These are phyloP conservation scores for Biscutella laevigata DNA, from an alignment of 441 rosid genomes.

Conservation along the genomic window DNA sequence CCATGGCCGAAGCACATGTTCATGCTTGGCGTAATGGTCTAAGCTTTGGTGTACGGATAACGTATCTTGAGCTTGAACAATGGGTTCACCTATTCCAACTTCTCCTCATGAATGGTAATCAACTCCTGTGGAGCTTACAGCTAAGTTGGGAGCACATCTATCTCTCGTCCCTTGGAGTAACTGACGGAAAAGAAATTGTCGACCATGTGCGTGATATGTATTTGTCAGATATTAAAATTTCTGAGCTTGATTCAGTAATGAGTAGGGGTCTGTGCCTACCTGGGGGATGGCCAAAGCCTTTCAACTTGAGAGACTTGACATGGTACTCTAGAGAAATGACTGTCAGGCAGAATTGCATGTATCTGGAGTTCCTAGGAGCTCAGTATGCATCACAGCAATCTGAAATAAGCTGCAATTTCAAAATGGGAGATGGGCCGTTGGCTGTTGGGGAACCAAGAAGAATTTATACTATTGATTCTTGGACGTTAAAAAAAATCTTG, in stretches of 20 bases:
- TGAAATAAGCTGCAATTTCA: conserved; percentile 22
- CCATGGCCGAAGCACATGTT: conserved; percentile 86
- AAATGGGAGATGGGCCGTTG: conserved; percentile 20
- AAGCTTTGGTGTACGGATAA: conserved; percentile 40
- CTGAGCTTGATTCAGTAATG: conserved; percentile 27
- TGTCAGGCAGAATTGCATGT: conserved; percentile 76
- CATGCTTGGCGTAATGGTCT: conserved; percentile 58
- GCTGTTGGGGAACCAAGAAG: conserved; percentile 22
- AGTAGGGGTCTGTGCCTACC: conserved; percentile 46
- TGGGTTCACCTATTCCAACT: conserved; percentile 83
- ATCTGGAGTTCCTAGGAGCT: conserved; percentile 72
- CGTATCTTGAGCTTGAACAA: conserved; percentile 82
- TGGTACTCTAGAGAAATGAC: conserved; percentile 59
- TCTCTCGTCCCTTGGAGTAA: conserved; percentile 70
- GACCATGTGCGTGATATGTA: conserved; percentile 41
- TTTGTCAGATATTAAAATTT: conserved; percentile 36
- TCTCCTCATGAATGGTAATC: conserved; percentile 68
- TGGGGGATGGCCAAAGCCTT: conserved; percentile 85
- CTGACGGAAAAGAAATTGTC: conserved; percentile 53
- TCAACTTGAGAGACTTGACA: conserved; percentile 50
- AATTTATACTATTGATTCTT: conserved; percentile 31
- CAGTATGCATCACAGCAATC: conserved; percentile 41
- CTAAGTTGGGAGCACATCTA: conserved; percentile 89
- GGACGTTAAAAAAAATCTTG: conserved; percentile 28
- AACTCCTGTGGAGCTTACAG: conserved; percentile 78